Percentiles rank a stretch among this genome's conserved stretches.
phyloP scores from a whole-genome alignment of 306 rosid genomes.

The Acacia melanoxylon region DNA sequence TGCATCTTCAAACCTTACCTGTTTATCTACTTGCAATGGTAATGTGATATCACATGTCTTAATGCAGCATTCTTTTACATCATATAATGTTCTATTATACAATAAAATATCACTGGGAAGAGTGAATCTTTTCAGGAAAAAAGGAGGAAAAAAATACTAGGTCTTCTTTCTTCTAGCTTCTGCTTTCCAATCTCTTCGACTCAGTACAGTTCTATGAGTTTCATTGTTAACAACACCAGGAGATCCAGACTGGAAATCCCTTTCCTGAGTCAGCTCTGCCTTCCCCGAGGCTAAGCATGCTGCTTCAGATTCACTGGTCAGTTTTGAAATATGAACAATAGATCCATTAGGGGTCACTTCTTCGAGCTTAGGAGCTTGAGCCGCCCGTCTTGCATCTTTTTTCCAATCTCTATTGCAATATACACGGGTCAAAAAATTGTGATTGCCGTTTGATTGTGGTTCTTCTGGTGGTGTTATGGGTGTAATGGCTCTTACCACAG shows the following conservation, averaged over 20 bases:
- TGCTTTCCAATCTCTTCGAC: slow-evolving; percentile 90
- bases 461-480: slow-evolving; percentile 35
- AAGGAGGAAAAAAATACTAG: slow-evolving; percentile 32
- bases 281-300: slow-evolving; percentile 33
- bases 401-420: slow-evolving; percentile 79
- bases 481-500: slow-evolving; percentile 34
- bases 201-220: slow-evolving; percentile 40
- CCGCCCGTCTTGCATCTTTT: slow-evolving; percentile 80
- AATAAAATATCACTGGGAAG: slow-evolving; percentile 21
- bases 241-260: slow-evolving; percentile 35
- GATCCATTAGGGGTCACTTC: slow-evolving; percentile 40
- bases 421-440: slow-evolving; percentile 39
- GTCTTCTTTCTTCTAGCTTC: slow-evolving; percentile 82
- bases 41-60: slow-evolving; percentile 6
- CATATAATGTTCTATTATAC: slow-evolving; percentile 30
- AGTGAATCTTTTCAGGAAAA: background rate
- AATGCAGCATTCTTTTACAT: slow-evolving; percentile 24
- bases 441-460: slow-evolving; percentile 35
- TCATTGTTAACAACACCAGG: slow-evolving; percentile 35
- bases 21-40: background rate
- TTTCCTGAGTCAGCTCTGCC: slow-evolving; percentile 35
- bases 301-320: slow-evolving; percentile 38
- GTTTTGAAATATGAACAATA: slow-evolving; percentile 30
- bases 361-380: slow-evolving; percentile 41
- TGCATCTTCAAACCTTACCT: background rate